These are phyloP conservation scores for Talaromyces wortmannii DNA, from an alignment of 495 filamentous ascomycete species.

Conservation along the genomic window DNA sequence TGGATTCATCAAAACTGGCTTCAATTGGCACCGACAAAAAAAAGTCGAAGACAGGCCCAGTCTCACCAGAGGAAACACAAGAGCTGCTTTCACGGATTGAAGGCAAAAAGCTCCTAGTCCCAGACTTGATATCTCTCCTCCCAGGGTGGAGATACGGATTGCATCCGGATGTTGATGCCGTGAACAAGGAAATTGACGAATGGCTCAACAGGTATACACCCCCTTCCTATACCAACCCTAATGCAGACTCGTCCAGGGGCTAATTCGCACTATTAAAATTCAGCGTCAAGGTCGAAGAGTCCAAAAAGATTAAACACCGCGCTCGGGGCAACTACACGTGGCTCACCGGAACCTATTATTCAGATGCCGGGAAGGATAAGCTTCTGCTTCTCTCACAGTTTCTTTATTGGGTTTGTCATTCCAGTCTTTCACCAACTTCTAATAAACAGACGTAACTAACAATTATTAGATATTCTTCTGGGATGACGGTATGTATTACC, in stretches of 20 bases:
- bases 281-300: neutral
- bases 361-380: neutral
- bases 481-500: neutral
- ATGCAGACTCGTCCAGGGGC: neutral
- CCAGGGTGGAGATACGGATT: neutral
- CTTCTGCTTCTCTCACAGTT: neutral
- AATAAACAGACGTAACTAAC: neutral
- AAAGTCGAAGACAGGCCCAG: neutral
- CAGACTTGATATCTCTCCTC: neutral
- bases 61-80: neutral
- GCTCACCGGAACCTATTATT: neutral
- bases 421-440: neutral
- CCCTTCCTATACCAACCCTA: too few relatives aligned
- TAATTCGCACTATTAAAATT: neutral
- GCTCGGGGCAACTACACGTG: neutral
- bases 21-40: neutral
- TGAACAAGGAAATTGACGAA: neutral
- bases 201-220: neutral
- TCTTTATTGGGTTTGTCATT: neutral
- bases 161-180: slow-evolving; percentile 1
- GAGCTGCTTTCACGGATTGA: neutral
- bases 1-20: neutral
- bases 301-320: neutral
- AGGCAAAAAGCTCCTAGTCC: neutral
- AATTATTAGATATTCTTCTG: neutral